These are phyloP conservation scores for Candida incommunis DNA, from an alignment of 805 yeast species.

Conservation along the genomic window DNA sequence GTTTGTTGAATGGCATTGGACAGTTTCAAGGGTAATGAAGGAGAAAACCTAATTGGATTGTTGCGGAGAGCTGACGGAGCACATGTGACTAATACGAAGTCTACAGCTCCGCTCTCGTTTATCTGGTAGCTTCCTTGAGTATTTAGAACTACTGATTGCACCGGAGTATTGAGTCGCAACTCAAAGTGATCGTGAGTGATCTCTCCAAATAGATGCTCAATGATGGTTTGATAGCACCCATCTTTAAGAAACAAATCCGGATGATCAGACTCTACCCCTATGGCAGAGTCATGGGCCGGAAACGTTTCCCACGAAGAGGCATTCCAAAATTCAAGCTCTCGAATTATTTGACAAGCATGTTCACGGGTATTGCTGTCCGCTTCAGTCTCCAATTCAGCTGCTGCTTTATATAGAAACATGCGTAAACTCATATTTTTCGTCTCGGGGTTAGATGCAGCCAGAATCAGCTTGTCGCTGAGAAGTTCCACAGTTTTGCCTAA, in stretches of 20 bases:
- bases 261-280: background rate
- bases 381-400: background rate
- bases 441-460: background rate
- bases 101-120: conserved; percentile 26
- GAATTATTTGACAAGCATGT: background rate
- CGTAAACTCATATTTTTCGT: background rate
- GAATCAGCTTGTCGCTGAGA: background rate
- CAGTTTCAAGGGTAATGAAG: conserved; percentile 34
- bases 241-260: background rate
- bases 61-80: conserved; percentile 52
- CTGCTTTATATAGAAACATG: background rate
- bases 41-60: conserved; percentile 36
- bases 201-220: conserved; percentile 16
- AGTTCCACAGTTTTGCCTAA: background rate
- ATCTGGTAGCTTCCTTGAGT: conserved; percentile 14
- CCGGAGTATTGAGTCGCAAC: conserved; percentile 30
- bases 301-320: background rate
- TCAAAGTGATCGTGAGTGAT: conserved; percentile 24
- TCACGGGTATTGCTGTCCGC: background rate
- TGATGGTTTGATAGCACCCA: background rate
- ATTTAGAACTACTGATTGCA: conserved; percentile 23
- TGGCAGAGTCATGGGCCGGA: background rate
- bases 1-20: conserved; percentile 30
- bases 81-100: conserved; percentile 56
- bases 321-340: conserved; percentile 1